Base-by-base conservation (phyloP, 768 basidiomycete genomes). In the Kwoniella heveanensis region DNA sequence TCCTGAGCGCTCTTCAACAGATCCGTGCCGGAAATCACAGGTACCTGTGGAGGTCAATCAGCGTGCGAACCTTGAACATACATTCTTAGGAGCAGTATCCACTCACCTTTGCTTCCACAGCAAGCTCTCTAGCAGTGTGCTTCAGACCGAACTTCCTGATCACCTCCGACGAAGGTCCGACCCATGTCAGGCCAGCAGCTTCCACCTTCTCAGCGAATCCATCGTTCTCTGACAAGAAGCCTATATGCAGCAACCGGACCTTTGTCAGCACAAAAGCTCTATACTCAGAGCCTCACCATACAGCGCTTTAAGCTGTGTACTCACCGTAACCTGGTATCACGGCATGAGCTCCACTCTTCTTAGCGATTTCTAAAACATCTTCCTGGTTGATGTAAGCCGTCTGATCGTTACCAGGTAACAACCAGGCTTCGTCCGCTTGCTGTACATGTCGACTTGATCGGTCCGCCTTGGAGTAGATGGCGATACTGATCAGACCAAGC, bases 211-310 rank as follows among this genome's bases (percentile, higher is more conserved):
- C 75, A 6, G 87, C 85, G 76, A 88, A 87, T 0, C 80, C 81
- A 5, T 84, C 83, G 68, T 87, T 86, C 78, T 88, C 88, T 1
- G 87, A 85, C 19, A 88, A 80, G 71, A 88, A 88, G 82, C 81
- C 72, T 87, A 37, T 29, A 22, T 13, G 12, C 21, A 26, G 5
- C 56, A 13, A 8, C 3, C 37, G 47, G 15, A 27, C 25, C 19
- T 50, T 37, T 54, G 55, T 37, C 17, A 29, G 29, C 36, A 0
- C 26, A 32, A 21, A 12, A 17, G 39, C 4, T 44, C 19, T 19
- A 3, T 3, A 9, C 10, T 17, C 4, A 17, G 10, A 9, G 17
- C 10, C 39, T 10, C 39, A 3, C 39, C 3, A n/a, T n/a, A n/a
- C n/a, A n/a, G n/a, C 17, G 17, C 39, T 44, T 19, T 44, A 19